These are phyloP conservation scores for Diaporthe aspalathi DNA, from an alignment of 2,329 filamentous ascomycete genomes.

Conservation along the genomic window DNA sequence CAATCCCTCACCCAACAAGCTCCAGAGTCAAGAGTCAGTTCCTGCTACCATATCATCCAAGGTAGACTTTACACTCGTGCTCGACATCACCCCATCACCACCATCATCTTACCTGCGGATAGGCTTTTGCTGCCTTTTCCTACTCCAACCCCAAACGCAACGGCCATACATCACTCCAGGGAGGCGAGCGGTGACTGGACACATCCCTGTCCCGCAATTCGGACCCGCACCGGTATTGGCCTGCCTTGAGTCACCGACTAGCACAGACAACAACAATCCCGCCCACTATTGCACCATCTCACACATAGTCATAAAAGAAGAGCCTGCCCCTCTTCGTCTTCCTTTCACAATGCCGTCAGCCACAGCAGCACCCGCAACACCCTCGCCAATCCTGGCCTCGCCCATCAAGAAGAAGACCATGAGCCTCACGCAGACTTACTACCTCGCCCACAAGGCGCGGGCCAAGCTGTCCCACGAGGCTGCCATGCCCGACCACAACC, in stretches of 20 bases:
- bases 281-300: conserved; percentile 47
- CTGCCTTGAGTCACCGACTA: conserved; percentile 39
- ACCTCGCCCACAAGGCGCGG: conserved; percentile 94
- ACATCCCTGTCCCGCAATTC: conserved; percentile 35
- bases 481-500: conserved; percentile 90
- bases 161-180: conserved; percentile 4
- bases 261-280: conserved; percentile 33
- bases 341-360: conserved; percentile 51
- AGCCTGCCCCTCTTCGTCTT: conserved; percentile 12
- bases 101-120: conserved; percentile 13
- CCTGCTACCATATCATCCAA: not conserved
- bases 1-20: not conserved
- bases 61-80: not conserved
- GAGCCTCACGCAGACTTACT: conserved; percentile 99
- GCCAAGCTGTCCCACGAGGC: conserved; percentile 96
- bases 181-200: conserved; percentile 34
- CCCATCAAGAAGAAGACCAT: conserved; percentile 80
- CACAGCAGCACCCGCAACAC: conserved; percentile 36
- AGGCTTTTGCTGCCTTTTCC: conserved; percentile 1
- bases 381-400: conserved; percentile 49
- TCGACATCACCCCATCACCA: conserved; percentile 10
- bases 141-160: conserved; percentile 3
- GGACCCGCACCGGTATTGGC: conserved; percentile 37
- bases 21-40: conserved; percentile 3
- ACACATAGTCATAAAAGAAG: conserved; percentile 39